These are phyloP conservation scores for Flaveria bidentis DNA, from an alignment of 129 eudicot genomes.

Conservation along the genomic window DNA sequence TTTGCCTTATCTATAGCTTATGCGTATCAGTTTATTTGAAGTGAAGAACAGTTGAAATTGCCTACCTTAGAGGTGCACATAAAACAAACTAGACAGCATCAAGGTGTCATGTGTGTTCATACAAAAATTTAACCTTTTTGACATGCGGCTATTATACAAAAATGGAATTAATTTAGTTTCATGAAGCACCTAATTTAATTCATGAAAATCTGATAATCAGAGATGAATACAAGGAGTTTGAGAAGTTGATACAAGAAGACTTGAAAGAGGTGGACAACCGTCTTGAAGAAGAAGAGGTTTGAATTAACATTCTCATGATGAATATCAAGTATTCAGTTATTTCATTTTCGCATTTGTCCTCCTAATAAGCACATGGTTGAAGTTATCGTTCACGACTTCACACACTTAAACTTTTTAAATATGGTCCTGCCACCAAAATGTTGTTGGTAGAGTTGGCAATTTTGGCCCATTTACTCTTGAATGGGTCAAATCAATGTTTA, in stretches of 20 bases:
- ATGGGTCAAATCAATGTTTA: neutral
- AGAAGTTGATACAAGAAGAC: slow-evolving; percentile 80
- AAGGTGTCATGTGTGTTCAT: neutral
- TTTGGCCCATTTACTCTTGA: neutral
- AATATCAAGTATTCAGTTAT: slow-evolving; percentile 3
- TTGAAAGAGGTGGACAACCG: slow-evolving; percentile 80
- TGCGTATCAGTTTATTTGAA: neutral
- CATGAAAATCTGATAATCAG: slow-evolving; percentile 43
- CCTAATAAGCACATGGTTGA: neutral
- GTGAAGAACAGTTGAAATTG: neutral
- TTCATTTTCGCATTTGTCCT: neutral
- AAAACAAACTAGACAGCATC: neutral
- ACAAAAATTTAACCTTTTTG: neutral
- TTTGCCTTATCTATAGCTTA: neutral
- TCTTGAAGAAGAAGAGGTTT: slow-evolving; percentile 93
- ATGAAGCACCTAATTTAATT: slow-evolving; percentile 10
- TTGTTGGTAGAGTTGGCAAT: neutral
- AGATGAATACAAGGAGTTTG: slow-evolving; percentile 96
- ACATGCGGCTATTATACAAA: neutral
- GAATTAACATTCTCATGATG: slow-evolving; percentile 18
- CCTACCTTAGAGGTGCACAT: neutral
- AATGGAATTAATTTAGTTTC: neutral
- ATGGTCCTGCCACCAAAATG: neutral
- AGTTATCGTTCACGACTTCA: neutral
- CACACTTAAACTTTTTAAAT: neutral